Evolutionary conservation across 2,329 filamentous ascomycete species (phyloP), one percentile per base, ranked within the genome.

Genomic region (Cladosporium sp.): DNA sequence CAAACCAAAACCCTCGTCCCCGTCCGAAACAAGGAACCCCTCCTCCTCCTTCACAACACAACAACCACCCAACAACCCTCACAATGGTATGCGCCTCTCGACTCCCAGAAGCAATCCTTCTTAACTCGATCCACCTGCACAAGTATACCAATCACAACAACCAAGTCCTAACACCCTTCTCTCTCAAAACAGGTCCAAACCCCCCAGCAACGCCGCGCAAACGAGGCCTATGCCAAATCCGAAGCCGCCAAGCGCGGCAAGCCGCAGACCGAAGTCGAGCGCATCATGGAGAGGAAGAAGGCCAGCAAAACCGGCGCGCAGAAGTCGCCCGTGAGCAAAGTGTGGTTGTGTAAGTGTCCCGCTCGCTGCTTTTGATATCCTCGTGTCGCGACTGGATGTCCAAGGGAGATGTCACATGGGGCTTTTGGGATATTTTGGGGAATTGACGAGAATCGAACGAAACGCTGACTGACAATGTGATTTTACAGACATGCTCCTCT

Each of bases 171-270:
- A 35, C 37, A 37, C n/a, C 14, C 28, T 18, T 16, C 31, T 29
- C 31, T 40, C 26, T 2, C 23, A 50, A 60, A 60, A 46, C 5
- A 93, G 91, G 90, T 88, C 72, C 91, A 94, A 89, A 95, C 91
- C 71, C 91, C 89, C 72, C 86, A 92, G 79, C 92, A 95, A 83
- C 89, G 91, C 78, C 88, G 88, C 75, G 88, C 89, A 69, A 95
- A 95, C 82, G 86, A 86, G 75, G 90, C 90, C 80, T 96, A 92
- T 80, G 88, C 85, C 71, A 89, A 89, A 77, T 84, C 86, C 63
- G 88, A 94, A 77, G 88, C 90, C 76, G 81, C 83, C 67, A 90
- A 89, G 76, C 90, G 90, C 78, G 91, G 91, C 80, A 92, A 91
- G 81, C 79, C 80, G 2, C 71, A 81, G 68, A 70, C 73, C 28